Evolutionary conservation across 768 basidiomycete species (phyloP), one percentile per base, ranked within the genome.

Genomic region (Solioccasus polychromus): DNA sequence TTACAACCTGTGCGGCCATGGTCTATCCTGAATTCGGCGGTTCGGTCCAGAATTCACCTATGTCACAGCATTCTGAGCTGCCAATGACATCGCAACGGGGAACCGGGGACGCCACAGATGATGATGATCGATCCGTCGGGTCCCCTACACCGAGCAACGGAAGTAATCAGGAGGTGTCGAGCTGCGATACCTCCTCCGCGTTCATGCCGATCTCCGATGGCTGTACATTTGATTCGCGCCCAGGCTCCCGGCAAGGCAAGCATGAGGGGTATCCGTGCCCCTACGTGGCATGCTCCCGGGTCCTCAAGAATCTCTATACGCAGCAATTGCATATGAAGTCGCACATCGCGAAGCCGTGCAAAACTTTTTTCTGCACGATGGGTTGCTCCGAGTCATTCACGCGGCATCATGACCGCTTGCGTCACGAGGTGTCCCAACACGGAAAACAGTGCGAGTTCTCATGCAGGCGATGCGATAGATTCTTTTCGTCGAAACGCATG

Each of bases 401-500:
- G 11, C 35, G 44, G 17, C 35, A 45, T 20, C 44, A 38, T 14
- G 36, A 38, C 22, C 35, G 44, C 8, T 23, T 45, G 20, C 36
- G 44, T 5, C 44, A 45, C 36, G 44, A 45, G 7, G 36, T 45
- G 1, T 29, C 44, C 7, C 44, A 38, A 14, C 44, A 45, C 23
- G 44, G 44, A 3, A 45, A 45, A 18, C 36, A 31, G 22, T 45
- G 44, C 23, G 44, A 45, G 19, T 45, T 45, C 14, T 29, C 36
- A 5, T 45, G 44, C 29, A 38, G 23, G 8, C 29, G 22, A 15
- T 45, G 44, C 36, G 36, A 45, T n/a, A n/a, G 44, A 11, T 45
- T 45, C 26, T 45, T 45, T 15, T 45, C 44, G 6, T 38, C 36
- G 36, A 35, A 45, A 28, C 44, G 36, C 20, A 38, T 45, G 44